Evolutionary conservation across 768 basidiomycete species (phyloP).

Genomic region (Hypholoma sublateritium): DNA sequence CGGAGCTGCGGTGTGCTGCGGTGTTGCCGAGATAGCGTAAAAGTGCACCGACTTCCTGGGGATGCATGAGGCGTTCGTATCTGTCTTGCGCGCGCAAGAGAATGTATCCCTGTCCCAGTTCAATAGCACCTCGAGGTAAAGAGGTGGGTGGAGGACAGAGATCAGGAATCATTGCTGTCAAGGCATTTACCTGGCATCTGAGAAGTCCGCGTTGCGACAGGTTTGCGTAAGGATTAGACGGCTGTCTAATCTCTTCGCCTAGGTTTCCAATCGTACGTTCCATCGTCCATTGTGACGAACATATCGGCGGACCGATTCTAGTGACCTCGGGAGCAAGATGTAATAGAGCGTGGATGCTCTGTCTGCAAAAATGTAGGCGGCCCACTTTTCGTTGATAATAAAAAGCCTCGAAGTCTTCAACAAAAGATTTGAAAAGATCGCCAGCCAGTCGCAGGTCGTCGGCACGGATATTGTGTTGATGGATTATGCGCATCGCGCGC

Average conservation of each 20-base stretch:
- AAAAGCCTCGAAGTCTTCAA: constrained; percentile 29
- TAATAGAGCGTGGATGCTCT: constrained; percentile 27
- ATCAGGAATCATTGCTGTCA: constrained; percentile 12
- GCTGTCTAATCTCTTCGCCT: constrained; percentile 25
- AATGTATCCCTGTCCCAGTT: constrained; percentile 13
- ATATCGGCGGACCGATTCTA: constrained; percentile 20
- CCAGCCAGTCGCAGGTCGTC: too few relatives aligned
- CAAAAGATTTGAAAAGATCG: constrained; percentile 19
- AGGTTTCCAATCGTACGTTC: constrained; percentile 27
- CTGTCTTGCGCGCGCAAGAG: constrained; percentile 19
- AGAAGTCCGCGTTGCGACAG: constrained; percentile 21
- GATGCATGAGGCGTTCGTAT: not conserved
- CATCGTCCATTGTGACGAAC: constrained; percentile 27
- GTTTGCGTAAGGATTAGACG: constrained; percentile 27
- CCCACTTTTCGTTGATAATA: constrained; percentile 29
- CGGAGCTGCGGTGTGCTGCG: not conserved
- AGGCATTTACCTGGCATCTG: constrained; percentile 19
- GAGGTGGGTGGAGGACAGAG: constrained; percentile 1
- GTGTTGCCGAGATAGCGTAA: not conserved
- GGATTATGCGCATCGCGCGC: constrained; percentile 20
- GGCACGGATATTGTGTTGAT: constrained; percentile 17
- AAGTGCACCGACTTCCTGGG: not conserved
- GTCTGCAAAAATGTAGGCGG: constrained; percentile 33
- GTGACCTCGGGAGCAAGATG: constrained; percentile 27
- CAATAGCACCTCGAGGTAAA: constrained; percentile 12